A percentile compares a stretch with the other conserved stretches of the same genome.
Evolutionary conservation across 2,329 filamentous ascomycete genomes (phyloP).

Genomic region (Pezicula carpinea): DNA sequence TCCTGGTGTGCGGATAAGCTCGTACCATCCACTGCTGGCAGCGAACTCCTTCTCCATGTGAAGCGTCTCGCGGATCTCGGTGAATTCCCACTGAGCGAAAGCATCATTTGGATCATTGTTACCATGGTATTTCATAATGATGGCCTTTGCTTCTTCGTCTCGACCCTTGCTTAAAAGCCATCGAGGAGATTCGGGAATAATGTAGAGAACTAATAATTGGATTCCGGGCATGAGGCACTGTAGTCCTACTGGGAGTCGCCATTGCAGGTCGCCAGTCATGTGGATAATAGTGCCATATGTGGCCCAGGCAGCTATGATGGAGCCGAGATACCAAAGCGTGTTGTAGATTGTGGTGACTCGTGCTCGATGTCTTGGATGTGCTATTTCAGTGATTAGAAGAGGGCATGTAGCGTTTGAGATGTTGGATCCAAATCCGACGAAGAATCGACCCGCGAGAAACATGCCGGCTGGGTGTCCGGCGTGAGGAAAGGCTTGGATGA

Average conservation of each 20-base stretch:
- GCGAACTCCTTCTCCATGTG: slow-evolving; percentile 7
- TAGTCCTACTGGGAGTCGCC: slow-evolving; percentile 12
- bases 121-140: slow-evolving; percentile 32
- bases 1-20: slow-evolving; percentile 46
- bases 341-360: slow-evolving; percentile 33
- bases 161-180: slow-evolving; percentile 14
- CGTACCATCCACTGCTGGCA: slow-evolving; percentile 31
- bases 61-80: slow-evolving; percentile 34
- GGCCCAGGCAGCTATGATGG: slow-evolving; percentile 18
- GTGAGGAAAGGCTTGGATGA: slow-evolving; percentile 30
- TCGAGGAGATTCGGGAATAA: slow-evolving; percentile 19
- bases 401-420: slow-evolving; percentile 33
- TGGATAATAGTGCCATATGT: slow-evolving; percentile 12
- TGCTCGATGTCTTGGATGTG: slow-evolving; percentile 31
- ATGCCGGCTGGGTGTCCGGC: slow-evolving; percentile 25
- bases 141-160: slow-evolving; percentile 20
- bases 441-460: slow-evolving; percentile 33
- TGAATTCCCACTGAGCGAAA: slow-evolving; percentile 33
- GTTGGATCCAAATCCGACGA: slow-evolving; percentile 32
- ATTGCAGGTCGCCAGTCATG: slow-evolving; percentile 7
- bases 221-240: slow-evolving; percentile 15
- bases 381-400: slow-evolving; percentile 32
- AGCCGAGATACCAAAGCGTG: slow-evolving; percentile 32
- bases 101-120: slow-evolving; percentile 28
- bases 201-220: slow-evolving; percentile 12